Evolutionary conservation across 371 early-diverging fungal genomes (phyloP).

Genomic region (Gilbertella persicaria): DNA sequence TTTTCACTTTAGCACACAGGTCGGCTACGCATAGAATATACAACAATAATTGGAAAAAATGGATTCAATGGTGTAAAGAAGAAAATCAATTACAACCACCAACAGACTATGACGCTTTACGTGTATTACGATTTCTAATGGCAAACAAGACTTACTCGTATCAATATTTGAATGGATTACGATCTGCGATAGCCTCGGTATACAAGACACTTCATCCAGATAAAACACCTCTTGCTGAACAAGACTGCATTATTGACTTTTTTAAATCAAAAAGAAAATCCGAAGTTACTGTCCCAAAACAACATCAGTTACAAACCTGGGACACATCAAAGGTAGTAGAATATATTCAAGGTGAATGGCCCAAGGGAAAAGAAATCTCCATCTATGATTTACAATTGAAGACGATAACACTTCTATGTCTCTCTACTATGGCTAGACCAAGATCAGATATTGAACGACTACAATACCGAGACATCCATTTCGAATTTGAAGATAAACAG

Average conservation of each 20-base stretch:
- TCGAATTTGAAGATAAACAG: background rate
- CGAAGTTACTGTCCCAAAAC: background rate
- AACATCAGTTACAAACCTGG: background rate
- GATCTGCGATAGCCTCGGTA: background rate
- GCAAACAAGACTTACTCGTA: background rate
- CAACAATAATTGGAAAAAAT: background rate
- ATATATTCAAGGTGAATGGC: background rate
- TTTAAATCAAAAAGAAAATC: background rate
- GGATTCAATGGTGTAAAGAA: background rate
- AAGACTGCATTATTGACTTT: background rate
- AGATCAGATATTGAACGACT: constrained; percentile 20
- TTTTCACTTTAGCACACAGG: background rate
- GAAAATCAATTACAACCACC: background rate
- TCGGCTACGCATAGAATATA: background rate
- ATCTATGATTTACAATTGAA: background rate
- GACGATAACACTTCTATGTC: background rate
- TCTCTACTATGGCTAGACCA: constrained; percentile 24
- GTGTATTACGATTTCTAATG: background rate
- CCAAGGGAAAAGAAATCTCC: background rate
- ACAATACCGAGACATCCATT: constrained; percentile 14
- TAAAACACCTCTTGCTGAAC: background rate
- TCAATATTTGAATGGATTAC: background rate
- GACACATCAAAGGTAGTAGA: background rate
- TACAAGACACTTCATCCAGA: background rate
- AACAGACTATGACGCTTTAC: background rate